Conservation (phyloP, 2,329 filamentous ascomycete genomes). For the Drechslerella dactyloides region DNA sequence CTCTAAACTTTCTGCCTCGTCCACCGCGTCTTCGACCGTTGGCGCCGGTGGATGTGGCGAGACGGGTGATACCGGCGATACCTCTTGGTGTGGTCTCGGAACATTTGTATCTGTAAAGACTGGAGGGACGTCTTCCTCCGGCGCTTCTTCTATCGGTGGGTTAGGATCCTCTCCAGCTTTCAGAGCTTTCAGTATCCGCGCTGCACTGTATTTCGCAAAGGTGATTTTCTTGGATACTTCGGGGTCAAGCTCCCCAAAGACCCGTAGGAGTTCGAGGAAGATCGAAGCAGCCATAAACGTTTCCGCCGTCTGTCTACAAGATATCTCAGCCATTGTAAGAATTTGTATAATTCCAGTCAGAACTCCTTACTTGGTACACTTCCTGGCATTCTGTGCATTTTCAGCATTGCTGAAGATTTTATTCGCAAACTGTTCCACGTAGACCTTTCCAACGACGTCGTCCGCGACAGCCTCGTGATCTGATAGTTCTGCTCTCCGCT, state of each 20-base stretch:
- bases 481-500: constrained; percentile 57
- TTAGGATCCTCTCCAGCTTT: constrained; percentile 93
- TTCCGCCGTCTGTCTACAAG: constrained; percentile 79
- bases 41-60: constrained; percentile 56
- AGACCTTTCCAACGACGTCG: constrained; percentile 84
- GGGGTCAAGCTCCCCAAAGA: constrained; percentile 58
- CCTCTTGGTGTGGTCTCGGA: constrained; percentile 56
- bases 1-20: constrained; percentile 58
- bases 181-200: constrained; percentile 87
- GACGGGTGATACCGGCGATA: constrained; percentile 39
- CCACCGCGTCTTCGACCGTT: constrained; percentile 65
- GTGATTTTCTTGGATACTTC: constrained; percentile 76
- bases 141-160: constrained; percentile 60
- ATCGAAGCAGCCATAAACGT: constrained; percentile 92
- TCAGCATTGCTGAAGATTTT: constrained; percentile 87
- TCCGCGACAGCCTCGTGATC: constrained; percentile 84
- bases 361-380: constrained; percentile 72
- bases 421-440: constrained; percentile 90
- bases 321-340: neutral
- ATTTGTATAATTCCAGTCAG: constrained; percentile 8
- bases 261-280: constrained; percentile 84
- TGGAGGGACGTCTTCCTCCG: constrained; percentile 60
- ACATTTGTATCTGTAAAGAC: constrained; percentile 64
- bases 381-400: constrained; percentile 78
- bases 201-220: constrained; percentile 93